phyloP scores from a whole-genome alignment of 75 land plant species.

The Gnetum montanum region DNA sequence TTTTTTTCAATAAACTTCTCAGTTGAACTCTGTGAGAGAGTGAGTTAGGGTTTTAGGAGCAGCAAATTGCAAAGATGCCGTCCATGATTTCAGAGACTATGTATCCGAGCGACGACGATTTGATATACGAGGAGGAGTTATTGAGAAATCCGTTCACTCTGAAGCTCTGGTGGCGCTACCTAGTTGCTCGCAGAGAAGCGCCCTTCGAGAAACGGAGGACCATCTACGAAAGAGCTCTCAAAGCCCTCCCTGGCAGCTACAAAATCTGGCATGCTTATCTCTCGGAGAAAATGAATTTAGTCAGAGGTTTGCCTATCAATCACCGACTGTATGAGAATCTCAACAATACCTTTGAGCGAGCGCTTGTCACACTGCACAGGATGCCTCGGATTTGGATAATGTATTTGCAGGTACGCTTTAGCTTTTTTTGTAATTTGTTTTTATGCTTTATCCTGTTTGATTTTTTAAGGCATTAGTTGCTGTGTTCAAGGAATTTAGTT shows the following conservation, averaged over 20 bases:
- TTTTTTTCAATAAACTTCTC: no score
- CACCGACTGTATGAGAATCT: constrained; percentile 47
- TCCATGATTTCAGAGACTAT: constrained; percentile 28
- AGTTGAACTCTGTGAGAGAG: no score
- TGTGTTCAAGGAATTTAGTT: no score
- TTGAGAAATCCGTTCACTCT: constrained; percentile 77
- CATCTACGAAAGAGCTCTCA: constrained; percentile 79
- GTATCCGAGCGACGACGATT: constrained; percentile 66
- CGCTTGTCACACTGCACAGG: constrained; percentile 91
- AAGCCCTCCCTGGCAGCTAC: constrained; percentile 80
- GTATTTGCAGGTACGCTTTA: constrained; percentile 48
- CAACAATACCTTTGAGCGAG: constrained; percentile 92
- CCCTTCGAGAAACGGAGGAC: constrained; percentile 62
- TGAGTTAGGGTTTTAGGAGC: no score
- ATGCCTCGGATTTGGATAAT: constrained; percentile 94
- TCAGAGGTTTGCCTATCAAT: constrained; percentile 41
- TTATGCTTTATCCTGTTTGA: no score
- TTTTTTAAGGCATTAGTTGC: no score
- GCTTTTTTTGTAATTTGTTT: no score
- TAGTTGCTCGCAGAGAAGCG: constrained; percentile 41
- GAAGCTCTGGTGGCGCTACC: constrained; percentile 93
- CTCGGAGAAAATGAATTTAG: constrained; percentile 55
- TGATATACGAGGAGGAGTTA: constrained; percentile 87
- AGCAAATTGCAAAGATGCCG: no score
- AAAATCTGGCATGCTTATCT: constrained; percentile 94